phyloP scores from a whole-genome alignment of 208 protist genomes.

The Angomonas ambiguus region DNA sequence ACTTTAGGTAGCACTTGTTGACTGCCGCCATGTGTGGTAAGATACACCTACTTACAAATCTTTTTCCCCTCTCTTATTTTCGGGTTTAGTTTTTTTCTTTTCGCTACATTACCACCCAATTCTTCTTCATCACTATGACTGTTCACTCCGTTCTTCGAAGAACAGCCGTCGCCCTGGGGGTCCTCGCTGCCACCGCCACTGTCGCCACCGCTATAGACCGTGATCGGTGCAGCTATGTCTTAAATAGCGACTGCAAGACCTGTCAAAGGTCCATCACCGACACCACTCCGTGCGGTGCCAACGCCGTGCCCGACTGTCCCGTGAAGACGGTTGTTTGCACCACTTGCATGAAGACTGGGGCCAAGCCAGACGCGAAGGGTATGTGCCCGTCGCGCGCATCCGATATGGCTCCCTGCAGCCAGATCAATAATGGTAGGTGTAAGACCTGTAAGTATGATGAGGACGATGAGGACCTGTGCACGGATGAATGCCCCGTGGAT shows the following conservation, averaged over 20 bases:
- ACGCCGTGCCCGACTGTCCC: not conserved
- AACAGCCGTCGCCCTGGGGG: not conserved
- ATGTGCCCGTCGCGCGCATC: not conserved
- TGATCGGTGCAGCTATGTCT: too few species aligned
- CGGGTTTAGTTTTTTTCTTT: conserved; percentile 5
- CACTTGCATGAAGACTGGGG: not conserved
- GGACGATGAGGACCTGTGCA: not conserved
- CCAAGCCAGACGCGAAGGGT: not conserved
- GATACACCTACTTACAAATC: not conserved
- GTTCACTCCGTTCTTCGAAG: not conserved
- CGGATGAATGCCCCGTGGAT: not conserved
- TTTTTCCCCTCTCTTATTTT: not conserved
- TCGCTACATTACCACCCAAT: not conserved
- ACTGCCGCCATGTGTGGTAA: not conserved
- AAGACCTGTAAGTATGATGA: not conserved
- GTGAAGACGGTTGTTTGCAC: not conserved
- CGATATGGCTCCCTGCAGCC: not conserved
- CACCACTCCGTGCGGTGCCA: not conserved
- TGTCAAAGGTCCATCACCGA: not conserved
- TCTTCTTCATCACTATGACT: conserved; percentile 10
- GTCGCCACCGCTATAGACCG: too few species aligned
- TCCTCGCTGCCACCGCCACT: not conserved
- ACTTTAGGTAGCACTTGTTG: not conserved
- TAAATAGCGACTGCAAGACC: not conserved
- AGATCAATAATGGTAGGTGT: not conserved